Evolutionary conservation across 352 stramenopile genomes (phyloP), one percentile per base, ranked within the genome.

Genomic region (Thraustotheca clavata): DNA sequence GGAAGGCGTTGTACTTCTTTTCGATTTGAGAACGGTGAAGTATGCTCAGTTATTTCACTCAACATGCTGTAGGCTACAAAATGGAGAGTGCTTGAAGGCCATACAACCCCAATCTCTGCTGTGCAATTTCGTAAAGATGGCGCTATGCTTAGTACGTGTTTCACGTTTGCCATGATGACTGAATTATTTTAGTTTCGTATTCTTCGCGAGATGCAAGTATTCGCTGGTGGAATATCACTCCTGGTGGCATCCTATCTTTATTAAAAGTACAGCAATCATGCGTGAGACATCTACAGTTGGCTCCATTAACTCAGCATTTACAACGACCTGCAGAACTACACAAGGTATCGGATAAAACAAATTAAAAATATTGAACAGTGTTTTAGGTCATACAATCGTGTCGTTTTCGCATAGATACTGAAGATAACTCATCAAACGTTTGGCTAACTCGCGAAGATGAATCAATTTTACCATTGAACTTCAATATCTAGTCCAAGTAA

Each of bases 211-310:
- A 94, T 52, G 79, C 75, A 0, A 91, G 81, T 36, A 80, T 94
- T 0, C 75, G 83, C 4, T 94, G 82, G 82, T 94, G 84, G 84
- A 94, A 94, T 66, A 91, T 80, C 49, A 79, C 80, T 20, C 87
- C 83, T 26, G 77, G 78, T 3, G 83, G 82, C 0, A 59, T 94
- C 5, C 91, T 94, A 48, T 82, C 82, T 2, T 90, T 94, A 77
- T 74, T 94, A 47, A 91, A 91, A 73, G 88, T 94, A 72, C 84
- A 94, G 41, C 84, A 94, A 61, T 89, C 83, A 18, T 94, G 84
- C 67, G 73, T 94, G 26, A 90, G 89, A 46, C 82, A 94, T 49
- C 77, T 91, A 71, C 89, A 89, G 63, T 67, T 94, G 5, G 66
- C 39, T 60, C 67, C 40, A 72, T 55, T 0, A 79, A 71, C 34